Percentiles rank a stretch among this genome's conserved stretches.
phyloP scores from a whole-genome alignment of 2,329 filamentous ascomycete species.

The Stromatinia cepivora region DNA sequence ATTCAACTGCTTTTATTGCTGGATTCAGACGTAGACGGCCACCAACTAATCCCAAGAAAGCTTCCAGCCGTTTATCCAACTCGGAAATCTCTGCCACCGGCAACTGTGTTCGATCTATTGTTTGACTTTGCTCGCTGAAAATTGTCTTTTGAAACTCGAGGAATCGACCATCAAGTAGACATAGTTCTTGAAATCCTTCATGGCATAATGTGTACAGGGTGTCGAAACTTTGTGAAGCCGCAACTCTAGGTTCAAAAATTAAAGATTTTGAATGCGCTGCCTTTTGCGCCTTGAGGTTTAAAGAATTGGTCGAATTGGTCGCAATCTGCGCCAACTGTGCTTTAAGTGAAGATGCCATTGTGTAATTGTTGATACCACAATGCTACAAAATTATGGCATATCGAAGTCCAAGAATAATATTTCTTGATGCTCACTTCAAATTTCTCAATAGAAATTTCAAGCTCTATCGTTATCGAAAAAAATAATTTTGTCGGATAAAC shows the following conservation, averaged over 20 bases:
- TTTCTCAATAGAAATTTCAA: conserved; percentile 23
- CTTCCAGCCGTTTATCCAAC: conserved; percentile 74
- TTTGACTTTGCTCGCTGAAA: conserved; percentile 92
- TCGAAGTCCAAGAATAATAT: conserved; percentile 18
- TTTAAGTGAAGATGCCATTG: conserved; percentile 83
- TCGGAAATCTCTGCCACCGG: conserved; percentile 78
- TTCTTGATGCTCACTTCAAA: conserved; percentile 19
- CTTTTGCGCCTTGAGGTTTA: conserved; percentile 92
- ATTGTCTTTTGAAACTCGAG: conserved; percentile 71
- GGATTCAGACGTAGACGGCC: conserved; percentile 79
- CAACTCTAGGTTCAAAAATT: conserved; percentile 84
- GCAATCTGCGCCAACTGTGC: conserved; percentile 93
- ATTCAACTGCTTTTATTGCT: conserved; percentile 88
- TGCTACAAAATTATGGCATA: conserved; percentile 27
- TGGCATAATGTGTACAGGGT: conserved; percentile 82
- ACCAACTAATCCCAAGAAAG: conserved; percentile 79
- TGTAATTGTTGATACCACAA: conserved; percentile 15
- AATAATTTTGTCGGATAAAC: conserved; percentile 21
- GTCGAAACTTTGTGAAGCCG: conserved; percentile 86
- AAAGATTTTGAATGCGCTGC: conserved; percentile 90
- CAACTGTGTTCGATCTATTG: conserved; percentile 84
- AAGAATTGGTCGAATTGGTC: conserved; percentile 81
- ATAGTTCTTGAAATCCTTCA: conserved; percentile 89
- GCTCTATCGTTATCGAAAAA: conserved; percentile 25
- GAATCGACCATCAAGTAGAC: conserved; percentile 81